Percentiles rank a stretch among this genome's conserved stretches.
Conservation (phyloP, 1,284 basidiomycete species). For the Chondrostereum purpureum region DNA sequence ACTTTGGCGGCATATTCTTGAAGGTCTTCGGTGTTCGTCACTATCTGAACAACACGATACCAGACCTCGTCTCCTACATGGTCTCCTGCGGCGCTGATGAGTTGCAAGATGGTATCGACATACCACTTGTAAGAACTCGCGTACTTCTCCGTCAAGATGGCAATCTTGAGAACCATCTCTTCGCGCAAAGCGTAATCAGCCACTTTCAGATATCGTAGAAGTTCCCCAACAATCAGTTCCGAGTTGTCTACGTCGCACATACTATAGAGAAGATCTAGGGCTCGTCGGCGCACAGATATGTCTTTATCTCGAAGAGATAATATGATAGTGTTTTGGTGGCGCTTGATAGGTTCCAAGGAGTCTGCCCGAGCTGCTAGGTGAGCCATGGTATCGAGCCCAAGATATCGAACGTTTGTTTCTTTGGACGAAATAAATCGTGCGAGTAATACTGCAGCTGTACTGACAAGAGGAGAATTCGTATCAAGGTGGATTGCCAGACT, state of each 20-base stretch:
- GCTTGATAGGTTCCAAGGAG: conserved; percentile 88
- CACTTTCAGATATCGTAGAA: conserved; percentile 87
- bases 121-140: conserved; percentile 95
- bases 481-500: conserved; percentile 96
- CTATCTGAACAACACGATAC: conserved; percentile 98
- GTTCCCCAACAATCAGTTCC: conserved; percentile 90
- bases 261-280: conserved; percentile 93
- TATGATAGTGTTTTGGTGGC: conserved; percentile 94
- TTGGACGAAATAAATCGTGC: conserved; percentile 95
- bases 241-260: conserved; percentile 98
- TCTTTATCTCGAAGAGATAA: conserved; percentile 93
- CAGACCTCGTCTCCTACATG: conserved; percentile 99
- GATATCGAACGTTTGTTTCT: conserved; percentile 97
- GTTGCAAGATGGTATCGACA: conserved; percentile 91
- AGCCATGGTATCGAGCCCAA: conserved; percentile 97
- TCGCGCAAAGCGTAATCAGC: conserved; percentile 95
- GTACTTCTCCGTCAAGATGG: conserved; percentile 96
- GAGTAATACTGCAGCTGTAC: conserved; percentile 85
- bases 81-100: conserved; percentile 95
- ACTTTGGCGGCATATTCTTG: conserved; percentile 93
- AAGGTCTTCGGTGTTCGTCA: conserved; percentile 96
- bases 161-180: conserved; percentile 98
- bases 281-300: conserved; percentile 91
- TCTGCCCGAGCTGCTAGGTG: conserved; percentile 93
- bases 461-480: conserved; percentile 84